Percentiles rank a stretch among this genome's conserved stretches.
phyloP scores from a whole-genome alignment of 305 asterid genomes.

The Plantago rigida region DNA sequence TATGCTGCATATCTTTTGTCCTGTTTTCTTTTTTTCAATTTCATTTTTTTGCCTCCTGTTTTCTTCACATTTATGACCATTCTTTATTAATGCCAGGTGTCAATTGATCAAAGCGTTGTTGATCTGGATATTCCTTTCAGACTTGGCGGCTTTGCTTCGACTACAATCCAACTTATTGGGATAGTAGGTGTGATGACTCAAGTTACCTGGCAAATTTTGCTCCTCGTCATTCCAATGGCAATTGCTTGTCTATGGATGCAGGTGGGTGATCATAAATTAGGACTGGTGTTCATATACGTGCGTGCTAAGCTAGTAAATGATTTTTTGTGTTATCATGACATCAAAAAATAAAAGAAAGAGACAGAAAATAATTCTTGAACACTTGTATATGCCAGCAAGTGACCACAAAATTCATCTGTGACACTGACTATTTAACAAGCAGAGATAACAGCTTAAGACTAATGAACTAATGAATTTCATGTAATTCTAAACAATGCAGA shows the following conservation, averaged over 20 bases:
- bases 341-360: too few relatives aligned
- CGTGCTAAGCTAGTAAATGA: too few relatives aligned
- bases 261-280: constrained; percentile 36
- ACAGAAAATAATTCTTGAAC: too few relatives aligned
- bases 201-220: constrained; percentile 95
- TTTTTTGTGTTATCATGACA: too few relatives aligned
- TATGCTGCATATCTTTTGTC: constrained; percentile 36
- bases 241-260: constrained; percentile 99
- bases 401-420: too few relatives aligned
- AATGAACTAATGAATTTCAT: constrained; percentile 18
- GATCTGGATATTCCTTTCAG: constrained; percentile 99
- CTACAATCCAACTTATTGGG: constrained; percentile 93
- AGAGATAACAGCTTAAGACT: constrained; percentile 5
- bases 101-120: constrained; percentile 93
- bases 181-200: constrained; percentile 93
- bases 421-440: too few relatives aligned
- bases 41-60: not conserved
- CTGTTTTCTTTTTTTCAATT: constrained; percentile 1
- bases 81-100: constrained; percentile 58
- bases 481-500: constrained; percentile 41
- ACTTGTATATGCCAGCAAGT: too few relatives aligned
- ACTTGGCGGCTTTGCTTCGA: constrained; percentile 97
- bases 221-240: constrained; percentile 93
- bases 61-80: constrained; percentile 24
- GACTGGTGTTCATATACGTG: too few relatives aligned